Base-by-base conservation (phyloP, 768 basidiomycete genomes). In the Sistotremastrum suecicum region DNA sequence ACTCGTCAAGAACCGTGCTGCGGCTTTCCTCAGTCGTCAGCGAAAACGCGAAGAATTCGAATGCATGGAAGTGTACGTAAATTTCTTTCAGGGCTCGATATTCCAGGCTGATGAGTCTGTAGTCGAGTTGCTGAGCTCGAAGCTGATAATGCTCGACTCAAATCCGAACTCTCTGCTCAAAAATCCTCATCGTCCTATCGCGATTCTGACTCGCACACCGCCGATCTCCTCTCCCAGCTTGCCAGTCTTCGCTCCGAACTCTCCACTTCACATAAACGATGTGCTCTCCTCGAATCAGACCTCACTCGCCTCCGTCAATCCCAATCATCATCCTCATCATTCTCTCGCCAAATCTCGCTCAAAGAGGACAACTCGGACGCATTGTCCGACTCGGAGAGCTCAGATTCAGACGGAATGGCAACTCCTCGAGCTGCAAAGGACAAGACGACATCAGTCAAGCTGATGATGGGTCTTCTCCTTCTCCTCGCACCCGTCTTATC, bases 31-130 rank as follows among this genome's bases (percentile, higher is more conserved):
- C 58, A 83, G 80, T 64, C 72, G 88, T 60, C 88, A 91, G 62
- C 73, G 88, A 55, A 91, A 91, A 63, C 77, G 88, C 46, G 88
- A 91, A 65, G 87, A 90, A 66, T 91, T 88, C 56, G 88, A 91
- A 64, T 68, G 60, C 56, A 89, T 91, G 84, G 88, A 90, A 70
- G 64, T 83, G 85, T 89, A 66, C 66, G 83, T 78, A 46, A 56
- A 48, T 45, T 44, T 46, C 41, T 5, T 56, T 39, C 63, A 44
- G 54, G 12, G n/a, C 33, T 11, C 9, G 7, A 34, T 39, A 9
- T 30, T 28, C 2, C 12, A 28, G 8, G 20, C 48, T 51, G 9
- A 50, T 47, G 30, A 41, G 55, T 44, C 49, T 48, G 12, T 64
- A 90, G 87, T 55, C 87, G 81, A 47, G 84, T 90, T 55, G 75